These are phyloP conservation scores for Elsinoe batatas DNA, from an alignment of 2,329 filamentous ascomycete species.

Conservation along the genomic window DNA sequence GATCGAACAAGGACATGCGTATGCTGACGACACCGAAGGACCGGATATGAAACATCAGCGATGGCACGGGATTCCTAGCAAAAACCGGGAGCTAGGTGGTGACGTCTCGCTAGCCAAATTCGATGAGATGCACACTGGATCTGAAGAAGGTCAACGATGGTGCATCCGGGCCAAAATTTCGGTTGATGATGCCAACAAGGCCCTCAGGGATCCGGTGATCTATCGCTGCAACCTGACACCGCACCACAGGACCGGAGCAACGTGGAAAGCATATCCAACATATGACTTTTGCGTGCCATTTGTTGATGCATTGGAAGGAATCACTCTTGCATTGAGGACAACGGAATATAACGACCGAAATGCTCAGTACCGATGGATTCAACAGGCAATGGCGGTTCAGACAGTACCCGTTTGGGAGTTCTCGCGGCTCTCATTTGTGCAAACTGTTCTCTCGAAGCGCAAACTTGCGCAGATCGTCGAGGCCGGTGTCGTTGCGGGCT, in stretches of 20 bases:
- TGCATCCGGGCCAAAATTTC: constrained; percentile 94
- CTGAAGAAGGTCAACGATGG: constrained; percentile 67
- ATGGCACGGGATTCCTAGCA: constrained; percentile 72
- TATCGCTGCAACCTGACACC: constrained; percentile 75
- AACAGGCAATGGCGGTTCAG: constrained; percentile 62
- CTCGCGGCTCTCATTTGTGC: constrained; percentile 72
- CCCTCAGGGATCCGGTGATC: constrained; percentile 92
- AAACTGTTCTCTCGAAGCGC: constrained; percentile 73
- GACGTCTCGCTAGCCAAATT: constrained; percentile 83
- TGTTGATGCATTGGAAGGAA: constrained; percentile 69
- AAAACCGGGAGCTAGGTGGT: constrained; percentile 63
- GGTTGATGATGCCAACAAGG: constrained; percentile 85
- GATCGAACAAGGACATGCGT: constrained; percentile 79
- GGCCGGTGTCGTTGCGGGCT: constrained; percentile 73
- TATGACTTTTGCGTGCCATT: constrained; percentile 82
- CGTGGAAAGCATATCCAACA: constrained; percentile 79
- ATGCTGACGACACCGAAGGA: constrained; percentile 87
- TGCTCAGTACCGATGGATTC: constrained; percentile 78
- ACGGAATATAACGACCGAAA: constrained; percentile 85
- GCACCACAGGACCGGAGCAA: constrained; percentile 69
- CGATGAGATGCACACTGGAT: constrained; percentile 85
- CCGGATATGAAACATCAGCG: constrained; percentile 80
- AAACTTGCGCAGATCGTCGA: constrained; percentile 67
- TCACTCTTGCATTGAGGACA: constrained; percentile 73
- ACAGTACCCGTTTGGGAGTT: constrained; percentile 81